A percentile compares a stretch with the other conserved stretches of the same genome.
phyloP scores from a whole-genome alignment of 192 early-diverging fungal species.

The Pilaira anomala region DNA sequence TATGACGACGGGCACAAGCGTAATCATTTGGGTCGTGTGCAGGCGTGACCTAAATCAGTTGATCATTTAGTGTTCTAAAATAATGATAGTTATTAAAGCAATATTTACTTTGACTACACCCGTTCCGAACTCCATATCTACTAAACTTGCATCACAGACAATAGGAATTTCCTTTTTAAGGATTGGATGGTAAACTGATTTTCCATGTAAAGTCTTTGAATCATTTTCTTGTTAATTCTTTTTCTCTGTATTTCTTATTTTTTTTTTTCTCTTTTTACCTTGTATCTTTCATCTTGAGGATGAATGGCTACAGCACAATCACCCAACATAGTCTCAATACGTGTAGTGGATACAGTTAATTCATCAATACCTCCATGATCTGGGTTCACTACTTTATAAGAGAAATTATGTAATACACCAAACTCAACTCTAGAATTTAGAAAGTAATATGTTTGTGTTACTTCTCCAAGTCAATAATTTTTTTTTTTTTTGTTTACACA shows the following conservation, averaged over 20 bases:
- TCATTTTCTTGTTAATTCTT: neutral
- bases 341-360: conserved; percentile 92
- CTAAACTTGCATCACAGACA: conserved; percentile 75
- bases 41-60: conserved; percentile 74
- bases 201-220: conserved; percentile 55
- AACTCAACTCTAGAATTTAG: conserved; percentile 79
- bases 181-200: conserved; percentile 81
- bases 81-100: neutral
- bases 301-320: conserved; percentile 94
- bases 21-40: conserved; percentile 94
- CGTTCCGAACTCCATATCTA: conserved; percentile 90
- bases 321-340: conserved; percentile 97
- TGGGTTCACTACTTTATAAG: conserved; percentile 80
- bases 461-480: conserved; percentile 1
- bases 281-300: conserved; percentile 83
- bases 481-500: neutral
- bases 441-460: no score
- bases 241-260: neutral
- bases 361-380: conserved; percentile 47
- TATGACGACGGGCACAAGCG: conserved; percentile 79
- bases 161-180: conserved; percentile 77
- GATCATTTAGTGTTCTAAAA: no score
- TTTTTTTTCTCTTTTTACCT: conserved; percentile 38
- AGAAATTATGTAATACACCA: conserved; percentile 87
- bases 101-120: conserved; percentile 86